Conservation (phyloP, 257 asterid species). For the Solanum arcanum region DNA sequence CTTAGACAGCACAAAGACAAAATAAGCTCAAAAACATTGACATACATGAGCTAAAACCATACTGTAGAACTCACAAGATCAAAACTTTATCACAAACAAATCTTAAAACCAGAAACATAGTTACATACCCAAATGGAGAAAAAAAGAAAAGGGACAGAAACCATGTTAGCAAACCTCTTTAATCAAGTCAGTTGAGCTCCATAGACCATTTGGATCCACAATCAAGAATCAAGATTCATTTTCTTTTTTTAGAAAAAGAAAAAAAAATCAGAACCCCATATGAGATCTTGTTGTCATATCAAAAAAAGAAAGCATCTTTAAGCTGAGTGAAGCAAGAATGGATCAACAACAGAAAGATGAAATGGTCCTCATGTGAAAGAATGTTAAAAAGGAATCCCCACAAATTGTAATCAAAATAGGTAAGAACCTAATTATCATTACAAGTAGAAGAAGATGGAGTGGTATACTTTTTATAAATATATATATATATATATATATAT, state of each 20-base stretch:
- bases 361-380: background rate
- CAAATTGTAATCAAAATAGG: background rate
- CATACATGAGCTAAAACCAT: background rate
- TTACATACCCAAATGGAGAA: background rate
- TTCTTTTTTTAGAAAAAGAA: background rate
- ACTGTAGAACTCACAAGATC: background rate
- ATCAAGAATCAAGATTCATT: background rate
- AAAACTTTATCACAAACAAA: background rate
- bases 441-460: background rate
- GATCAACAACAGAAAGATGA: background rate
- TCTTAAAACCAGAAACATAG: background rate
- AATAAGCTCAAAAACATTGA: background rate
- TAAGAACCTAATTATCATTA: constrained; percentile 2
- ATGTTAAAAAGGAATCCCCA: constrained; percentile 9
- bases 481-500: background rate
- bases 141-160: background rate
- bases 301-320: background rate
- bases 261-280: background rate
- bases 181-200: background rate
- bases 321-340: background rate
- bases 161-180: background rate
- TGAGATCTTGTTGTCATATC: background rate
- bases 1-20: background rate
- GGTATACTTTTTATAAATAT: no score
- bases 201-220: background rate